phyloP scores from a whole-genome alignment of 768 basidiomycete species.

The Artomyces pyxidatus region DNA sequence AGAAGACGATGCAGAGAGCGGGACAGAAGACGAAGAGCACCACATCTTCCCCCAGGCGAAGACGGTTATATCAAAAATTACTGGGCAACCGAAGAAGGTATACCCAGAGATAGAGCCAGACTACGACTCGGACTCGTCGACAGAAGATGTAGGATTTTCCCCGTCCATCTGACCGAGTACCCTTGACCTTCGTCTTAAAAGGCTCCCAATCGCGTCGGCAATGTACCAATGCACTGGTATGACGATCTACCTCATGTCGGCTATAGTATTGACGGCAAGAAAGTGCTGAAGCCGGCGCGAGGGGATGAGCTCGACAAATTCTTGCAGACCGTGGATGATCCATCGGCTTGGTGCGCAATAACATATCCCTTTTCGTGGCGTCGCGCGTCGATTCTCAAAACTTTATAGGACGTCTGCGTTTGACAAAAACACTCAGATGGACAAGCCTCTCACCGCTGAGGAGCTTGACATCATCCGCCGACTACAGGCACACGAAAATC shows the following conservation, averaged over 20 bases:
- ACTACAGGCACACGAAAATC: conserved; percentile 85
- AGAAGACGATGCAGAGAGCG: conserved; percentile 19
- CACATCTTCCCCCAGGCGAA: conserved; percentile 56
- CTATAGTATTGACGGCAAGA: conserved; percentile 92
- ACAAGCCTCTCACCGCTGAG: conserved; percentile 79
- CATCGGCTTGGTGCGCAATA: conserved; percentile 66
- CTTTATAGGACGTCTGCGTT: conserved; percentile 77
- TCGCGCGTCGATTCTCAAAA: neutral
- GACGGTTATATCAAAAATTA: conserved; percentile 68
- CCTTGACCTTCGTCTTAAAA: conserved; percentile 25
- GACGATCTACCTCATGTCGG: conserved; percentile 99
- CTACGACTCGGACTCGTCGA: conserved; percentile 88
- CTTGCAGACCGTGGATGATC: conserved; percentile 86
- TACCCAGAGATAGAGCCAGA: conserved; percentile 87
- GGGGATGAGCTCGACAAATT: conserved; percentile 98
- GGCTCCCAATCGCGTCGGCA: conserved; percentile 92
- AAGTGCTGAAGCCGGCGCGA: conserved; percentile 85
- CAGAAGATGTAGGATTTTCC: conserved; percentile 68
- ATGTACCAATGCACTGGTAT: conserved; percentile 98
- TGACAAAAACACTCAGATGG: conserved; percentile 79
- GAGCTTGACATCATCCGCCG: conserved; percentile 93
- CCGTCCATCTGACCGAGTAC: conserved; percentile 5
- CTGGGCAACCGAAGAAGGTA: conserved; percentile 74
- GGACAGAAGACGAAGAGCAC: conserved; percentile 34
- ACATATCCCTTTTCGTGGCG: neutral